Percentiles rank a stretch among this genome's conserved stretches.
These are phyloP conservation scores for Coemansia interrupta DNA, from an alignment of 192 early-diverging fungal genomes.

Conservation along the genomic window DNA sequence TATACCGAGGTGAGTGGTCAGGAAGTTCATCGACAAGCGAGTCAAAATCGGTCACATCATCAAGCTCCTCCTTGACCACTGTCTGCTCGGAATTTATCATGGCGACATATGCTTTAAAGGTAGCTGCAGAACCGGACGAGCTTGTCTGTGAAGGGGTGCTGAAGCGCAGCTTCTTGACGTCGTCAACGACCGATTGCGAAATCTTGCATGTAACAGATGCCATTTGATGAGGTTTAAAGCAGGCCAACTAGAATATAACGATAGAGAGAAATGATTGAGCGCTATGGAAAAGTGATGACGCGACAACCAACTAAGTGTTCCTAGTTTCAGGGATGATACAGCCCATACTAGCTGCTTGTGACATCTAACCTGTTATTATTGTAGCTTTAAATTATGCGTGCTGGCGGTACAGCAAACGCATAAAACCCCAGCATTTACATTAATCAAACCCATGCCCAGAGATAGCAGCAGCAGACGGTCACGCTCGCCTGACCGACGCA, in stretches of 20 bases:
- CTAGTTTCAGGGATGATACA: too few species aligned
- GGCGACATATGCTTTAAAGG: conserved; percentile 31
- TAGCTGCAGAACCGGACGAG: too few species aligned
- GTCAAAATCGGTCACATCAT: conserved; percentile 51
- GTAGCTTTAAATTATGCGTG: neutral
- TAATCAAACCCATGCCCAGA: conserved; percentile 16
- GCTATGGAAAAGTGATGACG: neutral
- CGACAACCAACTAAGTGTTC: too few species aligned
- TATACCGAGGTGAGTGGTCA: conserved; percentile 62
- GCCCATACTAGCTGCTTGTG: too few species aligned
- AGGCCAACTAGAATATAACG: neutral
- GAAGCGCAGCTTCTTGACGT: conserved; percentile 29
- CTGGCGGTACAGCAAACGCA: neutral
- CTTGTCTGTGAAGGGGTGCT: conserved; percentile 11
- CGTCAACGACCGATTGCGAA: conserved; percentile 8
- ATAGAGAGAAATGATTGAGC: neutral
- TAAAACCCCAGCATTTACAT: neutral
- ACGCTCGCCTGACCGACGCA: conserved; percentile 28
- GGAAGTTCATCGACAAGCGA: conserved; percentile 63
- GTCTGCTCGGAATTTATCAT: conserved; percentile 55
- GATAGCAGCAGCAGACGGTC: conserved; percentile 24
- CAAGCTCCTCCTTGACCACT: conserved; percentile 55
- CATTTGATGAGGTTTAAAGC: neutral
- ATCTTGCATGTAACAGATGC: conserved; percentile 31
- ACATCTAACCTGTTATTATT: too few species aligned